Conservation (phyloP, 208 protist genomes). For the Trypanosomatidae sp. region DNA sequence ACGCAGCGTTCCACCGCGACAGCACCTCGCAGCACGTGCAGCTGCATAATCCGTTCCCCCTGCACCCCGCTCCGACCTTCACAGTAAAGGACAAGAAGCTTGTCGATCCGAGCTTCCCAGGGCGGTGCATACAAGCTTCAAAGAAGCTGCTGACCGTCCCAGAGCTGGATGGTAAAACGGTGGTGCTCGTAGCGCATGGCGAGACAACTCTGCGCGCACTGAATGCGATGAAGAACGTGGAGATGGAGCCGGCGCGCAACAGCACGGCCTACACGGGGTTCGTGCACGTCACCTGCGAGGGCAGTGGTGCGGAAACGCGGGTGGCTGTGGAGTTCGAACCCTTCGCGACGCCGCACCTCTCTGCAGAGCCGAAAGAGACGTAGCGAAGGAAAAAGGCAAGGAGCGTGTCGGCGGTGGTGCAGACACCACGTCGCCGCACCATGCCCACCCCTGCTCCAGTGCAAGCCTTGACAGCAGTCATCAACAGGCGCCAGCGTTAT, state of each 20-base stretch:
- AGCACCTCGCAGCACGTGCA: conserved; percentile 35
- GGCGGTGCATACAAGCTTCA: conserved; percentile 26
- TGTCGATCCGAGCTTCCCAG: conserved; percentile 31
- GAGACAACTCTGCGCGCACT: conserved; percentile 35
- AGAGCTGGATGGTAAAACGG: conserved; percentile 40
- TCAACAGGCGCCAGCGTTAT: neutral
- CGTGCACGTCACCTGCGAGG: conserved; percentile 14
- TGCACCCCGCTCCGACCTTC: conserved; percentile 33
- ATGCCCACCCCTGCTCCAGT: neutral
- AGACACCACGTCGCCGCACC: neutral
- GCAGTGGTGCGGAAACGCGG: conserved; percentile 11
- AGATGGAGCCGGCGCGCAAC: neutral
- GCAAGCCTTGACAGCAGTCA: neutral
- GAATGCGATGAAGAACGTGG: conserved; percentile 14
- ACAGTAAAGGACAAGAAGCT: conserved; percentile 26
- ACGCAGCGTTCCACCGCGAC: conserved; percentile 26
- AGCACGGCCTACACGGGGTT: conserved; percentile 37
- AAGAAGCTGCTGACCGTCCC: conserved; percentile 19
- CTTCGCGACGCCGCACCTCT: conserved; percentile 32
- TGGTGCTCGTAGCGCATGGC: conserved; percentile 41
- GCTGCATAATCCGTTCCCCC: conserved; percentile 30
- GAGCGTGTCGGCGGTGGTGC: neutral
- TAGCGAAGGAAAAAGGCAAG: neutral
- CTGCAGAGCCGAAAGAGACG: conserved; percentile 15
- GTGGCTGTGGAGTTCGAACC: conserved; percentile 11